These are phyloP conservation scores for Gremmenia infestans DNA, from an alignment of 2,329 filamentous ascomycete species.

Conservation along the genomic window DNA sequence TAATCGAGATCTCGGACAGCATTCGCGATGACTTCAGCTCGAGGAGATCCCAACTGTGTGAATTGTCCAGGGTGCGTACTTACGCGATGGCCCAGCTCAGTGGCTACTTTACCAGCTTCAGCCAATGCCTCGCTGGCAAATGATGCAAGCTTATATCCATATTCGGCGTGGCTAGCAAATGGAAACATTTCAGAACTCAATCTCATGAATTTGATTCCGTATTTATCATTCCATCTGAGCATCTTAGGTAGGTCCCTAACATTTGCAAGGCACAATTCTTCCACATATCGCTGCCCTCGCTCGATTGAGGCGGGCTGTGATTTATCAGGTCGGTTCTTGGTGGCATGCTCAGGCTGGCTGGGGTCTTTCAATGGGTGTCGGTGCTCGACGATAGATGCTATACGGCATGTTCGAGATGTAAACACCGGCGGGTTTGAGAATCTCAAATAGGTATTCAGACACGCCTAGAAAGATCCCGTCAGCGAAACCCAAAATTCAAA, in stretches of 20 bases:
- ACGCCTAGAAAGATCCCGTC: slow-evolving; percentile 51
- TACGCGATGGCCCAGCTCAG: slow-evolving; percentile 74
- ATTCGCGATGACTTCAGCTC: slow-evolving; percentile 68
- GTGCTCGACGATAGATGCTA: slow-evolving; percentile 85
- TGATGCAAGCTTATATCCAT: slow-evolving; percentile 78
- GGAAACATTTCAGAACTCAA: slow-evolving; percentile 96
- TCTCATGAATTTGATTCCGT: slow-evolving; percentile 87
- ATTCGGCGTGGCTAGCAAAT: slow-evolving; percentile 81
- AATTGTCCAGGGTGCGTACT: slow-evolving; percentile 92
- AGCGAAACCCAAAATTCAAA: background rate
- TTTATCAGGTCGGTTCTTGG: slow-evolving; percentile 81
- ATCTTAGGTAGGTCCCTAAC: slow-evolving; percentile 79
- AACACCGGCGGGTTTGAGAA: slow-evolving; percentile 79
- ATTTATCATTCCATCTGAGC: slow-evolving; percentile 86
- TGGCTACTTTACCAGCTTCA: slow-evolving; percentile 71
- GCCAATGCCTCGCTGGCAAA: slow-evolving; percentile 77
- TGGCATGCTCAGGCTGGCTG: slow-evolving; percentile 70
- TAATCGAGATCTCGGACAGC: slow-evolving; percentile 81
- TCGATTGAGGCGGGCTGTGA: slow-evolving; percentile 59
- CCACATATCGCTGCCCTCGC: slow-evolving; percentile 67
- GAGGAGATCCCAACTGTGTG: slow-evolving; percentile 83
- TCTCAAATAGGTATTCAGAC: slow-evolving; percentile 87
- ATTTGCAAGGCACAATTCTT: slow-evolving; percentile 75
- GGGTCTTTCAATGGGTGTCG: slow-evolving; percentile 75
- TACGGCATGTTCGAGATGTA: slow-evolving; percentile 84